phyloP scores from a whole-genome alignment of 768 basidiomycete genomes.

The Kwoniella sp. region DNA sequence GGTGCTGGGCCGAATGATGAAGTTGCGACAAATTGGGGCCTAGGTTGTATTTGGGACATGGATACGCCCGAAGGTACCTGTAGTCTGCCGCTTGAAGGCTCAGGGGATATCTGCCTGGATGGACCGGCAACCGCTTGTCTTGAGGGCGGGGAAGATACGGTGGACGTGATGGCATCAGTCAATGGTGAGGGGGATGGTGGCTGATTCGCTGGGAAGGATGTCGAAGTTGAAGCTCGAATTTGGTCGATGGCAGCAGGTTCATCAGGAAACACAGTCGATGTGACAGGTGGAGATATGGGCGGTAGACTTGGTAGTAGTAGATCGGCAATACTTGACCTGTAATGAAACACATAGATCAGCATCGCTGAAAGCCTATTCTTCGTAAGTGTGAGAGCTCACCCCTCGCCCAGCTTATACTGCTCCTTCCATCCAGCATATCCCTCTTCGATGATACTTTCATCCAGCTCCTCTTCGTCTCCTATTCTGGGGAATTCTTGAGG shows the following conservation, averaged over 20 bases:
- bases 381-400: slow-evolving; percentile 18
- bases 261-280: slow-evolving; percentile 42
- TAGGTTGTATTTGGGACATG: slow-evolving; percentile 27
- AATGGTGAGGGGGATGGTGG: slow-evolving; percentile 6
- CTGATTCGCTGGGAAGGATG: not conserved
- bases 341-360: not conserved
- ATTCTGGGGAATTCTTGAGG: slow-evolving; percentile 32
- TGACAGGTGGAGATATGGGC: slow-evolving; percentile 37
- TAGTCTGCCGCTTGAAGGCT: not conserved
- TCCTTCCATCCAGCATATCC: slow-evolving; percentile 39
- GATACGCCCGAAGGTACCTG: slow-evolving; percentile 10
- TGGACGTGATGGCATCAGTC: not conserved
- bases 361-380: too few species aligned
- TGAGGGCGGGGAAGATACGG: not conserved
- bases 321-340: slow-evolving; percentile 22
- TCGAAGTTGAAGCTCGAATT: slow-evolving; percentile 15
- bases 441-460: slow-evolving; percentile 17
- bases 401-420: slow-evolving; percentile 43
- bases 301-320: slow-evolving; percentile 37
- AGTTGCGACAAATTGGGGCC: slow-evolving; percentile 10
- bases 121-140: not conserved
- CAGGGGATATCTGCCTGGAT: not conserved
- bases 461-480: slow-evolving; percentile 28
- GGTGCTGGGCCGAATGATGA: slow-evolving; percentile 16
- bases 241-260: slow-evolving; percentile 17